phyloP scores from a whole-genome alignment of 495 filamentous ascomycete species.

The Penicillium roqueforti region DNA sequence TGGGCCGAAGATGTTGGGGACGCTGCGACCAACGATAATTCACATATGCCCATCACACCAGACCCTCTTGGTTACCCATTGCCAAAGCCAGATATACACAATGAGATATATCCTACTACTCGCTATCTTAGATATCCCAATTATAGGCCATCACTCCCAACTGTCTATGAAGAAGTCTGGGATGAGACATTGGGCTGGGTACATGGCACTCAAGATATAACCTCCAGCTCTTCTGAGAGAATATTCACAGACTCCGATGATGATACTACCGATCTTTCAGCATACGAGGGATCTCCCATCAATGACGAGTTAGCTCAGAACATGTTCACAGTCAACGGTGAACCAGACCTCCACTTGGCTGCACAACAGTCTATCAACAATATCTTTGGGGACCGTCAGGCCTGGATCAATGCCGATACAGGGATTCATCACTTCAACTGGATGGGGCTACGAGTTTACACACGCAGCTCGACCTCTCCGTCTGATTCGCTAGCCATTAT shows the following conservation, averaged over 20 bases:
- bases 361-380: background rate
- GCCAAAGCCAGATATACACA: background rate
- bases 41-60: background rate
- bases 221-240: no score
- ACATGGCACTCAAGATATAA: background rate
- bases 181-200: background rate
- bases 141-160: background rate
- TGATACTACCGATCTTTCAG: background rate
- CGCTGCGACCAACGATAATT: background rate
- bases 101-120: background rate
- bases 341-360: background rate
- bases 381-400: conserved; percentile 4
- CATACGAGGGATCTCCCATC: background rate
- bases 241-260: background rate
- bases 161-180: background rate
- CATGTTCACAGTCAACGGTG: background rate
- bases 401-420: background rate
- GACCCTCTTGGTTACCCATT: background rate
- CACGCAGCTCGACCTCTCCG: conserved; percentile 24
- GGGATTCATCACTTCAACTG: conserved; percentile 38
- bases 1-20: conserved; percentile 15
- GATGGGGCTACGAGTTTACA: conserved; percentile 13
- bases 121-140: background rate
- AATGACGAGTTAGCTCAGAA: background rate
- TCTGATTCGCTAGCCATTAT: conserved; percentile 32